These are phyloP conservation scores for Corymbia maculata DNA, from an alignment of 345 rosid genomes.

Conservation along the genomic window DNA sequence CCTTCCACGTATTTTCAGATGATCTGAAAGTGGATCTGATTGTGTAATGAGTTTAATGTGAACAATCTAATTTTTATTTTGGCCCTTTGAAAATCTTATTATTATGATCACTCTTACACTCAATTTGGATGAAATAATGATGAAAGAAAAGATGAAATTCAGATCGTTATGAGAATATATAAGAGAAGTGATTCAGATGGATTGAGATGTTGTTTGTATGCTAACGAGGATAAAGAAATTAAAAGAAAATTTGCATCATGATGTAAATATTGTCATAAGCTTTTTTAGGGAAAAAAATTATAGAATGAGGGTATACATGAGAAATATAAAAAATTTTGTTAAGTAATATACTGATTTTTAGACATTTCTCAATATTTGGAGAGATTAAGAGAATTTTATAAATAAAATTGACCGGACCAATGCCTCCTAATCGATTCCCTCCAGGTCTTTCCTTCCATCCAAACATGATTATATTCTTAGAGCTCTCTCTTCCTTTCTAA, in stretches of 20 bases:
- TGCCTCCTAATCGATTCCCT: neutral
- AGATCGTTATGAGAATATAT: neutral
- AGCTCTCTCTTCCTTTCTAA: neutral
- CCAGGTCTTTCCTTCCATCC: neutral
- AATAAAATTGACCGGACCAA: neutral
- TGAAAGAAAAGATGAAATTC: neutral
- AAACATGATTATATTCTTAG: neutral
- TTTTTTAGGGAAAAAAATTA: neutral
- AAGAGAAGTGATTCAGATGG: too few relatives aligned
- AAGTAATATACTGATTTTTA: neutral
- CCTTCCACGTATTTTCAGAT: neutral
- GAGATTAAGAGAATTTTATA: neutral
- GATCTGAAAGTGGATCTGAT: neutral
- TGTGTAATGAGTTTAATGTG: neutral
- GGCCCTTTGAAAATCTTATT: neutral
- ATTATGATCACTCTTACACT: too few relatives aligned
- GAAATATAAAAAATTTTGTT: neutral
- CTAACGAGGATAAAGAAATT: neutral
- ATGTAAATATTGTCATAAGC: neutral
- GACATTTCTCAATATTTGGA: neutral
- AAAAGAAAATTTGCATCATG: neutral
- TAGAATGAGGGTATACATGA: neutral
- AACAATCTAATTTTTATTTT: neutral
- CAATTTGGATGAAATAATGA: too few relatives aligned
- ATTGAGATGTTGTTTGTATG: neutral